These are phyloP conservation scores for Ilyonectria destructans DNA, from an alignment of 2,329 filamentous ascomycete genomes.

Conservation along the genomic window DNA sequence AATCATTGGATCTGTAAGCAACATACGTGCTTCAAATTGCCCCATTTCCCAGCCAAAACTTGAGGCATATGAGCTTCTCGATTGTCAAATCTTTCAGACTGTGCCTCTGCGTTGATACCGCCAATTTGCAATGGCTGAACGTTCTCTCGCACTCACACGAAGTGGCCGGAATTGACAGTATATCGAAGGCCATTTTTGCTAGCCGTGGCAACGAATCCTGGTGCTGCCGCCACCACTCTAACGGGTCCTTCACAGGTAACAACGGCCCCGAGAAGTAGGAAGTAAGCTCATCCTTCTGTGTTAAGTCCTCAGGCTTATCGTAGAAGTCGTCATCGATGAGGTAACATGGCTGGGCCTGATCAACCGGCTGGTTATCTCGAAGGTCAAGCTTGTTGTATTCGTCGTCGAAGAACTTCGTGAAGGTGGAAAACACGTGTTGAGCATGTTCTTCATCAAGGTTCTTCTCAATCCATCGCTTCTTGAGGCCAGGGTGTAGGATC, in stretches of 20 bases:
- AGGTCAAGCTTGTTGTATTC: slow-evolving; percentile 6
- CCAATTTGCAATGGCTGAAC: slow-evolving; percentile 2
- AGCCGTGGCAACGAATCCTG: slow-evolving; percentile 4
- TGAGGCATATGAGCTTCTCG: slow-evolving; percentile 3
- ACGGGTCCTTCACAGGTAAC: slow-evolving; percentile 1
- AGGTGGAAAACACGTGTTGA: slow-evolving; percentile 1
- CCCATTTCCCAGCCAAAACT: slow-evolving; percentile 4
- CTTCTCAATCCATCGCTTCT: slow-evolving; percentile 7
- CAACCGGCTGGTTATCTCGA: slow-evolving; percentile 5
- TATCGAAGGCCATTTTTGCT: slow-evolving; percentile 5
- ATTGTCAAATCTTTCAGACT: slow-evolving; percentile 4
- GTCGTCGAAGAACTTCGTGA: slow-evolving; percentile 1
- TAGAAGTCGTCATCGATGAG: slow-evolving; percentile 7
- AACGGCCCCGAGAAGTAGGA: slow-evolving; percentile 1
- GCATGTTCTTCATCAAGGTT: slow-evolving; percentile 4
- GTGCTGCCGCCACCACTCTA: slow-evolving; percentile 2
- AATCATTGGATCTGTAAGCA: neutral
- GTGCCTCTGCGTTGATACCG: slow-evolving; percentile 5
- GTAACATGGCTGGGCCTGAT: slow-evolving; percentile 2
- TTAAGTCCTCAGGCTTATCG: slow-evolving; percentile 7
- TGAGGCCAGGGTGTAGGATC: slow-evolving; percentile 2
- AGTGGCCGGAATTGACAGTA: too few relatives aligned
- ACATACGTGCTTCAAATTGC: slow-evolving; percentile 3
- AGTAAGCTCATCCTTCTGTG: slow-evolving; percentile 5
- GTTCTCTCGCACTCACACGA: slow-evolving; percentile 5